These are phyloP conservation scores for Pestalotiopsis sp. DNA, from an alignment of 2,329 filamentous ascomycete genomes.

Conservation along the genomic window DNA sequence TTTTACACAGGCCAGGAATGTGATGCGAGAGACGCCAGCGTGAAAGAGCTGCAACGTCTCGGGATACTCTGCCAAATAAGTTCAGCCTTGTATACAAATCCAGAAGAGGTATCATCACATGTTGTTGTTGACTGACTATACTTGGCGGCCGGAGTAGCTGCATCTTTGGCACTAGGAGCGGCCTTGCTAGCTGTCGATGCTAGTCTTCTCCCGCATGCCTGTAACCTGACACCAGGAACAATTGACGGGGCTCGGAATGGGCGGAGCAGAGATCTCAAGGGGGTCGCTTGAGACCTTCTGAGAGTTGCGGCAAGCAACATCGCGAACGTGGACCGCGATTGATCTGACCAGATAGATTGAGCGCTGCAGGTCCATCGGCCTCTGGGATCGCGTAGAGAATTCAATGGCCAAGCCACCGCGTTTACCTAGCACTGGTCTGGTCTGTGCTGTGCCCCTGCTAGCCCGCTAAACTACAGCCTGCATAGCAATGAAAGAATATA, in stretches of 20 bases:
- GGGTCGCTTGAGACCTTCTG: slow-evolving; percentile 16
- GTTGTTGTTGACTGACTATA: slow-evolving; percentile 3
- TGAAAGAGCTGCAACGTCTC: slow-evolving; percentile 72
- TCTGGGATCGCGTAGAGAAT: not conserved
- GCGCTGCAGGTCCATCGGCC: not conserved
- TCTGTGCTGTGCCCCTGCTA: not conserved
- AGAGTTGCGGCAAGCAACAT: slow-evolving; percentile 22
- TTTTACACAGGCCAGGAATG: slow-evolving; percentile 70
- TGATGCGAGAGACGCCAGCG: slow-evolving; percentile 65
- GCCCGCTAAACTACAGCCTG: not conserved
- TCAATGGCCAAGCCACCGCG: not conserved
- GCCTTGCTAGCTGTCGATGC: slow-evolving; percentile 20
- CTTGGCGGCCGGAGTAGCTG: not conserved
- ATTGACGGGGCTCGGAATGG: slow-evolving; percentile 5
- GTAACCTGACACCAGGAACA: not conserved
- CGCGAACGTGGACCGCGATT: not conserved
- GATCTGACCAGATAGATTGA: not conserved
- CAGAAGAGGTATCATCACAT: not conserved
- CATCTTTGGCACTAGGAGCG: slow-evolving; percentile 7
- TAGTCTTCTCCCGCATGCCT: slow-evolving; percentile 15
- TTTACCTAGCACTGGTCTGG: not conserved
- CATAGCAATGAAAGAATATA: not conserved
- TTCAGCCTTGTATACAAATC: not conserved
- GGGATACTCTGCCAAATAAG: slow-evolving; percentile 44
- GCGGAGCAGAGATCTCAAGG: slow-evolving; percentile 10